Evolutionary conservation across 2,329 filamentous ascomycete species (phyloP).

Genomic region (Aureobasidium sp.): DNA sequence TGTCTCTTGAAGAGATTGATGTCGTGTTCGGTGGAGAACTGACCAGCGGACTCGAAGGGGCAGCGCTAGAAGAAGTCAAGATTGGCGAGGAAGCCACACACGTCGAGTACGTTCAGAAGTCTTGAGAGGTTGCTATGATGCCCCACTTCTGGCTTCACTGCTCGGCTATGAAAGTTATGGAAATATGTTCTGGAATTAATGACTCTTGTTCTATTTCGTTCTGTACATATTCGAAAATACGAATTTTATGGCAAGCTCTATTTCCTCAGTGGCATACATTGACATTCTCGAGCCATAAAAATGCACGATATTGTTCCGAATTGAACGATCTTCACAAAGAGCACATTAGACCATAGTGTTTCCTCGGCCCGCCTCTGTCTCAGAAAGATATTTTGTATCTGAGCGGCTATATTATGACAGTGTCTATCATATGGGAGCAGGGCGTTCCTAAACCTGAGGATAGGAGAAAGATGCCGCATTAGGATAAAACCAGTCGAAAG

Average conservation of each 20-base stretch:
- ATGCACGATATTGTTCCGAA: not conserved
- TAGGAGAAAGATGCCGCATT: too few relatives aligned
- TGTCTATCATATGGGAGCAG: too few relatives aligned
- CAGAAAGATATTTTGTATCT: not conserved
- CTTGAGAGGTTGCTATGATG: not conserved
- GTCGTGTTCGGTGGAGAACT: constrained; percentile 28
- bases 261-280: too few relatives aligned
- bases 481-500: constrained; percentile 16
- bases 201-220: not conserved
- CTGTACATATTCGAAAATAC: not conserved
- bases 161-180: not conserved
- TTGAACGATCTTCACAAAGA: not conserved
- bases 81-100: not conserved
- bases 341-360: not conserved
- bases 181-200: not conserved
- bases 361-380: not conserved
- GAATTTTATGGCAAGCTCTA: not conserved
- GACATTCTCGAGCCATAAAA: not conserved
- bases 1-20: constrained; percentile 34
- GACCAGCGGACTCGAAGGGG: constrained; percentile 14
- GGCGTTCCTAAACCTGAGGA: too few relatives aligned
- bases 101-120: not conserved
- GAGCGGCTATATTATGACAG: not conserved
- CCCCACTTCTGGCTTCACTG: not conserved
- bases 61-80: constrained; percentile 3